Conservation (phyloP, 139 green algal species). For the Auxenochlorella pyrenoidosa region DNA sequence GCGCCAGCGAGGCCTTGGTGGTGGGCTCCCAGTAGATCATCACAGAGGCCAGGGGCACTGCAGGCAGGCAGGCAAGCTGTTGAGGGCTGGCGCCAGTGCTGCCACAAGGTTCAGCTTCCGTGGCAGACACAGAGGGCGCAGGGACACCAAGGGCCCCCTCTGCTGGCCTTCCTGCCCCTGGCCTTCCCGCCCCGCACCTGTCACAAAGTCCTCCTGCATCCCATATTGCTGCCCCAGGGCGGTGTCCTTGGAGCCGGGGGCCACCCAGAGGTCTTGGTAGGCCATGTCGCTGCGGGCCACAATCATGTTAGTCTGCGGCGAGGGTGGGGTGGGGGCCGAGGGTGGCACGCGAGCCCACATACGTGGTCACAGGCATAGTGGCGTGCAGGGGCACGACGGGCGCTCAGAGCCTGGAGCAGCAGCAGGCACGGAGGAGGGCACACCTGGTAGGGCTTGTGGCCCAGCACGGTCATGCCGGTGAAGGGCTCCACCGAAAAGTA, state of each 20-base stretch:
- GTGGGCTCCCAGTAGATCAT: slow-evolving; percentile 41
- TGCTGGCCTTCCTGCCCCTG: no score
- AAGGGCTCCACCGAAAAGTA: slow-evolving; percentile 45
- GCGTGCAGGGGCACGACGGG: no score
- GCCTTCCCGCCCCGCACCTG: background rate
- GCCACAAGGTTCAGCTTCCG: no score
- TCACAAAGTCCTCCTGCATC: slow-evolving; percentile 27
- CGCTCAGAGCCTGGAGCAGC: no score
- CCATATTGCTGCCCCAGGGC: background rate
- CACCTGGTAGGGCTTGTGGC: slow-evolving; percentile 46
- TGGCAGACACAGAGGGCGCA: no score
- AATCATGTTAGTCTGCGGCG: slow-evolving; percentile 21
- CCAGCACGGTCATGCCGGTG: slow-evolving; percentile 40
- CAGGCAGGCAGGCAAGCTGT: background rate
- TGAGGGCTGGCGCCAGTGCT: no score
- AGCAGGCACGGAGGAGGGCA: background rate
- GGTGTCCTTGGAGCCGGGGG: background rate
- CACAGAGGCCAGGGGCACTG: slow-evolving; percentile 24
- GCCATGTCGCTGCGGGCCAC: slow-evolving; percentile 30
- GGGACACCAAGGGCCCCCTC: no score
- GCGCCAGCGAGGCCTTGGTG: background rate
- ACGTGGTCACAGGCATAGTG: no score
- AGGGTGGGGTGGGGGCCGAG: background rate
- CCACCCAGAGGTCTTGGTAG: slow-evolving; percentile 51
- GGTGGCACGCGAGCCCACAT: background rate